Evolutionary conservation across 352 stramenopile genomes (phyloP), one percentile per base, ranked within the genome.

Genomic region (Plasmopara viticola): DNA sequence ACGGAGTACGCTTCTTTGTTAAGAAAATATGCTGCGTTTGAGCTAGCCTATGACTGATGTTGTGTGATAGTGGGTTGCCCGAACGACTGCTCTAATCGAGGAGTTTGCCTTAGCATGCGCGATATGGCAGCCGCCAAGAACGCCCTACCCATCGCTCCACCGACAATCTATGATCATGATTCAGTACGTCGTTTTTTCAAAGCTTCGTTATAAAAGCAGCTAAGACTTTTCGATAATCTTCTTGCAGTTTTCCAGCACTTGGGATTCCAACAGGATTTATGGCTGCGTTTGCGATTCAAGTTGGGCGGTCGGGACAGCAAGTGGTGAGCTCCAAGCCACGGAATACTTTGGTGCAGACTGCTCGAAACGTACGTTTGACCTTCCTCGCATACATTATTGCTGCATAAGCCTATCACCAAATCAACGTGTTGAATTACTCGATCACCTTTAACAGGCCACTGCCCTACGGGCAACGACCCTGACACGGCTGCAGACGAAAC

Each of bases 341-440:
- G 79, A 96, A 61, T 97, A 75, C 61, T 97, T 97, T 55, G 86
- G 89, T 7, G 70, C 79, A 8, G 86, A 95, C 51, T 97, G 90
- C 64, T 88, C 79, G 33, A 65, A 72, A 31, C 76, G 80, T 90
- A 69, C 44, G 74, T 56, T 37, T 33, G 2, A 35, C 30, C 14
- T 45, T 35, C n/a, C n/a, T n/a, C n/a, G n/a, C n/a, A n/a, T n/a
- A n/a, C n/a, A n/a, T n/a, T n/a, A n/a, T n/a, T n/a, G n/a, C n/a
- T n/a, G n/a, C n/a, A 33, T 15, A 33, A 33, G 9, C 17, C 30
- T 42, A 18, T 5, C 4, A 8, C 6, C 31, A 35, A 2, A 35
- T 6, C 10, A 35, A 35, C 2, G 31, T 35, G 31, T 35, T 35
- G 4, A 37, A 38, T 15, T 35, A 10, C 39, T n/a, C 39, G 29